Evolutionary conservation across 371 early-diverging fungal species (phyloP), one percentile per base, ranked within the genome.

Genomic region (Rhizomucor miehei): DNA sequence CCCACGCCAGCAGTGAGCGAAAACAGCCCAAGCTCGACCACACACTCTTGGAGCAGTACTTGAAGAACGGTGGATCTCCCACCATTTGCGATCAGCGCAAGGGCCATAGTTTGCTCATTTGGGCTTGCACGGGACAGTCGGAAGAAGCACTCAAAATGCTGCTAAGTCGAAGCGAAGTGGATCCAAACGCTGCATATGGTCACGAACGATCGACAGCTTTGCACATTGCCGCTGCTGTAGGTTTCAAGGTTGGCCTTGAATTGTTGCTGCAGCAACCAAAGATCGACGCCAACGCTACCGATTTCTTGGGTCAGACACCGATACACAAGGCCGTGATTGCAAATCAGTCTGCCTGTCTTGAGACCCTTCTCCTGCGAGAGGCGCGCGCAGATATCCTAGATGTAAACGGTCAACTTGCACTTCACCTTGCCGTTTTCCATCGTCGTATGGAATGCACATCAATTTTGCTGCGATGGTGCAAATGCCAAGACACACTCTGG

Each of bases 121-220:
- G 71, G 68, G 71, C 75, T 10, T 74, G 75, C 49, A 57, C 52
- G 19, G 62, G 60, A n/a, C 56, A 60, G 43, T 72, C 73, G 9
- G 49, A 48, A 47, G 59, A 57, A 10, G 60, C 69, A 10, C 25
- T 72, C 21, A 21, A 62, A 39, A 36, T 63, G 8, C 40, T 76
- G 19, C 21, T 66, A 23, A 44, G 39, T 14, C 52, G 55, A 44
- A 57, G 54, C 5, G 62, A 71, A 50, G 54, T 71, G 19, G 65
- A 73, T 47, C 59, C 63, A 46, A 66, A 66, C 36, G 25, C 60
- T 13, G 60, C 52, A 8, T 60, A 62, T 43, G 71, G 67, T 1
- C 63, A 54, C 13, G 59, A 69, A 36, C 54, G 60, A 41, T 63
- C 67, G 35, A 72, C 75, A 4, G 73, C 71, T 2, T 43, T 78